Evolutionary conservation across 345 rosid species (phyloP), one percentile per base, ranked within the genome.

Genomic region (Salix purpurea): DNA sequence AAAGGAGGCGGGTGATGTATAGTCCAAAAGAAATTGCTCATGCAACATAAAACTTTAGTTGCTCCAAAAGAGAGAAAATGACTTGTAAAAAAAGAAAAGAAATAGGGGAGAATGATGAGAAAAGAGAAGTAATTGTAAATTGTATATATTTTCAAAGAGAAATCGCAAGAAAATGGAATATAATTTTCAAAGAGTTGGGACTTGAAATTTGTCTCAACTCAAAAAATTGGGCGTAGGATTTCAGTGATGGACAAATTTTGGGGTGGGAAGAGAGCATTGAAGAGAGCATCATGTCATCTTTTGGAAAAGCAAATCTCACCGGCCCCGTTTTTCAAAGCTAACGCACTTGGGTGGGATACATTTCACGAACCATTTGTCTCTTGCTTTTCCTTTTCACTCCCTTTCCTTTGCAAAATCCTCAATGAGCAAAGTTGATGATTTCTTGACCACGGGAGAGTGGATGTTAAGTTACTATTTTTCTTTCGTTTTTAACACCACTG

Each of bases 311-410:
- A 16, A 19, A 28, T 46, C 32, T 40, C 72, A 76, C 21, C 67
- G 34, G 62, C 75, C 46, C 32, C 32, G 16, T 75, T 34, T 82
- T 68, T 73, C 52, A 26, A 76, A 73, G 69, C 46, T 7, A 70
- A 44, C 50, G 18, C 40, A 36, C 46, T 26, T 54, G 18, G 15
- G 26, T 54, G 18, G 26, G 10, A 32, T 7, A 30, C 6, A 62
- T 62, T 39, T 6, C 39, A 65, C 36, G 1, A 6, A 6, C 58
- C 7, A 2, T 52, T 52, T 6, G n/a, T n/a, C 58, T 50, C 56
- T 50, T 16, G 21, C 11, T 26, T 32, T 23, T 32, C 8, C 37
- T 77, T 34, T 10, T 21, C 5, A n/a, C 24, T 11, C 58, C 2
- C 19, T 52, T 18, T 52, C 58, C 50, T 54, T 66, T 52, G 71